Conservation (phyloP, 2,329 filamentous ascomycete species). For the Neofusicoccum ribis region DNA sequence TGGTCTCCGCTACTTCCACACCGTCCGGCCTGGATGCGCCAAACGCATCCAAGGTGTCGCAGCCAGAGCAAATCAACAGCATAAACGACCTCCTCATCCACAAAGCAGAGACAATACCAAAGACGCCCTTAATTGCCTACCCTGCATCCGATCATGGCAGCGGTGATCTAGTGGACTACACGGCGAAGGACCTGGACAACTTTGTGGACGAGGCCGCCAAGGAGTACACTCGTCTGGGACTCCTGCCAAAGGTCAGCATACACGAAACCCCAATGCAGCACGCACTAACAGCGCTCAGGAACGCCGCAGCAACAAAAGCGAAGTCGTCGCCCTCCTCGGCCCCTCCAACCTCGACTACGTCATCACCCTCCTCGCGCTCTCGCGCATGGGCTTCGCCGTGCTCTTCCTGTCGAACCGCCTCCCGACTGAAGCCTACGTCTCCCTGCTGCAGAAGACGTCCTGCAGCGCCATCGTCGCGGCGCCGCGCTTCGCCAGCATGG, state of each 20-base stretch:
- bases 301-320: neutral
- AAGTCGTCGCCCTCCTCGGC: conserved; percentile 51
- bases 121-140: conserved; percentile 28
- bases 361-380: conserved; percentile 55
- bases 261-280: neutral
- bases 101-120: conserved; percentile 17
- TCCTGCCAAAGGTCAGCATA: conserved; percentile 26
- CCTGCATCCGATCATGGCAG: conserved; percentile 26
- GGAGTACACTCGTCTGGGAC: conserved; percentile 25
- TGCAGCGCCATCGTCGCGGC: conserved; percentile 25
- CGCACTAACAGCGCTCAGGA: neutral
- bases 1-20: neutral
- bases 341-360: conserved; percentile 58
- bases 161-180: conserved; percentile 30
- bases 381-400: conserved; percentile 56
- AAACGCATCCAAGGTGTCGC: conserved; percentile 6
- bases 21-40: neutral
- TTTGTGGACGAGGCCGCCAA: conserved; percentile 30
- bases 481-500: neutral
- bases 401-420: conserved; percentile 58
- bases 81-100: conserved; percentile 15
- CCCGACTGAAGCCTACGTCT: conserved; percentile 49
- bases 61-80: conserved; percentile 12
- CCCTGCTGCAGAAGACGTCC: conserved; percentile 41
- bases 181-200: conserved; percentile 27